Evolutionary conservation across 2,329 filamentous ascomycete species (phyloP).

Genomic region (Triangularia verruculosa): DNA sequence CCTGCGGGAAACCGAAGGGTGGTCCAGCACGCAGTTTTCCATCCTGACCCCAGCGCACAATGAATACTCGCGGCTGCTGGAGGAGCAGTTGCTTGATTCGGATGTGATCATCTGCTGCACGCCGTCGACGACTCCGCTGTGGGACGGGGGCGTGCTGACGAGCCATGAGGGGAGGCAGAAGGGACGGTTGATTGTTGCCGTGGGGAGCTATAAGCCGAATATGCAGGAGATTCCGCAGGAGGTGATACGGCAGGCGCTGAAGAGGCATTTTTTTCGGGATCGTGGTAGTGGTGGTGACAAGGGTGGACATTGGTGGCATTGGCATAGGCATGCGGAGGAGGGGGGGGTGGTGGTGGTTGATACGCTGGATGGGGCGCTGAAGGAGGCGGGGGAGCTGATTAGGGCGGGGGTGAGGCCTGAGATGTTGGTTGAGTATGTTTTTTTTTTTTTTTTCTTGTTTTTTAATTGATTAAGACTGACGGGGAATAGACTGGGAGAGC

Average conservation of each 20-base stretch:
- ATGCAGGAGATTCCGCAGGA: slow-evolving; percentile 85
- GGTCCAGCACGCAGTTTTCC: slow-evolving; percentile 64
- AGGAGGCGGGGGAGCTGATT: slow-evolving; percentile 84
- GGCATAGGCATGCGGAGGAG: slow-evolving; percentile 11
- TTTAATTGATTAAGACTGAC: background rate
- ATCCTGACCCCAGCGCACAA: slow-evolving; percentile 67
- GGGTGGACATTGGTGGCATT: slow-evolving; percentile 37
- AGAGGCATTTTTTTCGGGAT: slow-evolving; percentile 24
- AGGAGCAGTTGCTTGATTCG: slow-evolving; percentile 66
- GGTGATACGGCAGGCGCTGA: slow-evolving; percentile 62
- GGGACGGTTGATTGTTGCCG: slow-evolving; percentile 67
- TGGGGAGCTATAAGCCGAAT: slow-evolving; percentile 65
- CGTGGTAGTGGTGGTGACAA: too few species aligned
- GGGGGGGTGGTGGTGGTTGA: slow-evolving; percentile 53
- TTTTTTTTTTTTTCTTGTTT: background rate
- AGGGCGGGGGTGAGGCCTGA: slow-evolving; percentile 69
- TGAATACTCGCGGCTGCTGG: slow-evolving; percentile 63
- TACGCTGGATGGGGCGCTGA: slow-evolving; percentile 73
- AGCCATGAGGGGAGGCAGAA: slow-evolving; percentile 67
- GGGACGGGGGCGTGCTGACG: slow-evolving; percentile 70
- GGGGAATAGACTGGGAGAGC: slow-evolving; percentile 64
- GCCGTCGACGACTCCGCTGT: slow-evolving; percentile 69
- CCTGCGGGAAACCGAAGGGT: slow-evolving; percentile 49
- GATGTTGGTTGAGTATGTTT: slow-evolving; percentile 72
- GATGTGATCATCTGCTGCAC: slow-evolving; percentile 90